Base-by-base conservation (phyloP, 345 rosid genomes). In the Salix caprea region DNA sequence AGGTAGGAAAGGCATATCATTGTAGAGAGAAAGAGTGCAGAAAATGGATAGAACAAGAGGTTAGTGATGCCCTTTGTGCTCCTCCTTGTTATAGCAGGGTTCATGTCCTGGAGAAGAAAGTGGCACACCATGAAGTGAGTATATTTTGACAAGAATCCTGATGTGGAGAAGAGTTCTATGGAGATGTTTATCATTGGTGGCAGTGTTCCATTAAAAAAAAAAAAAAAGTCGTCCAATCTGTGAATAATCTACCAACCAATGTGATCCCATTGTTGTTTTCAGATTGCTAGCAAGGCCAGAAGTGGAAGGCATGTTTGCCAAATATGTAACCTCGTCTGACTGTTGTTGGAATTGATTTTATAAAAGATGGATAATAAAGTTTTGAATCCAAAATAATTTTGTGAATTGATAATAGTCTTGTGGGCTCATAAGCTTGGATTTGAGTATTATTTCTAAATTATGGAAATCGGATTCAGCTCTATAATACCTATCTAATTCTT, bases 61-160 rank as follows among this genome's bases (percentile, higher is more conserved):
- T 18, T 46, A 2, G 42, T 30, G 26, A 46, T 9, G 73, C 9
- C 16, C 18, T 78, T 67, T 40, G 26, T 23, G 68, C 75, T 23
- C 40, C 34, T 58, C 48, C 39, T 39, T 39, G 58, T 42, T 1
- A 39, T 21, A 12, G 19, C 28, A 65, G 80, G 24, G 15, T 78
- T 72, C 81, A 32, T 72, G 81, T 42, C 76, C 69, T 26, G 66
- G 44, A 54, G 9, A 21, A 36, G 69, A 7, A 11, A 69, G 46
- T 69, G 79, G 70, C 26, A 71, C 19, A 66, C 73, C 39, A 76
- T 56, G 34, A 73, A 40, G 23, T 19, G n/a, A 50, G 21, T 16
- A 6, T 6, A 50, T 50, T 50, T 50, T 52, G 58, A 19, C 23
- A 52, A 52, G 58, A 52, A 52, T 52, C 58, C n/a, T 52, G 58